Evolutionary conservation across 2,329 filamentous ascomycete genomes (phyloP), one percentile per base, ranked within the genome.

Genomic region (Leptographium wingfieldii): DNA sequence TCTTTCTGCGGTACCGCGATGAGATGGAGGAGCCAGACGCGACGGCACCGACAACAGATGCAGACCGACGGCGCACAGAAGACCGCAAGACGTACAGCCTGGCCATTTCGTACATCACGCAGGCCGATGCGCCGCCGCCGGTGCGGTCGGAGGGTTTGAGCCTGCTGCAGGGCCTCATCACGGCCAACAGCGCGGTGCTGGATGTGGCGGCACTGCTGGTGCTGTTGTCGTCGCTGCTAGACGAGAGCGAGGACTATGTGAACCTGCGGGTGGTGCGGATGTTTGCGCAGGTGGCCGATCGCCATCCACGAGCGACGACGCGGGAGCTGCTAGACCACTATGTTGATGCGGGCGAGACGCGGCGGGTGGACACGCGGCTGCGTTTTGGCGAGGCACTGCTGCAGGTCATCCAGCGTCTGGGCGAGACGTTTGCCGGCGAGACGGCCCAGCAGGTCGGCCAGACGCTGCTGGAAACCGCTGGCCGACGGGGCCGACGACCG

Each of bases 241-340:
- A 80, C 62, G 85, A 88, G 56, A 74, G 78, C 6, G 87, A 90
- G 60, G 85, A 88, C 60, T 91, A 86, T 67, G 84, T 90, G 62
- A 86, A 87, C 66, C 74, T 86, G 3, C 79, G 82, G n/a, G 80
- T 83, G 19, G 81, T 90, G 62, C 83, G 82, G 63, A 77, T 85
- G 1, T 82, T 88, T 61, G 79, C 80, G 0, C 79, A 82, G 29
- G 71, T 91, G 12, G 80, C 85, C 0, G 72, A 77, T 63, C 77
- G 75, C 60, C 85, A 88, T 57, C 84, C 86, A 0, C 80, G 77
- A 51, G 80, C 85, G 0, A 83, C 84, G 0, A 73, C 80, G 3
- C 77, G 75, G 27, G 85, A 88, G 65, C 72, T 90, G 0, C 72
- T 86, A 0, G 85, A 88, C 29, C 79, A 82, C 51, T 90, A 90